Base-by-base conservation (phyloP, 306 rosid genomes). In the Cicer judaicum region DNA sequence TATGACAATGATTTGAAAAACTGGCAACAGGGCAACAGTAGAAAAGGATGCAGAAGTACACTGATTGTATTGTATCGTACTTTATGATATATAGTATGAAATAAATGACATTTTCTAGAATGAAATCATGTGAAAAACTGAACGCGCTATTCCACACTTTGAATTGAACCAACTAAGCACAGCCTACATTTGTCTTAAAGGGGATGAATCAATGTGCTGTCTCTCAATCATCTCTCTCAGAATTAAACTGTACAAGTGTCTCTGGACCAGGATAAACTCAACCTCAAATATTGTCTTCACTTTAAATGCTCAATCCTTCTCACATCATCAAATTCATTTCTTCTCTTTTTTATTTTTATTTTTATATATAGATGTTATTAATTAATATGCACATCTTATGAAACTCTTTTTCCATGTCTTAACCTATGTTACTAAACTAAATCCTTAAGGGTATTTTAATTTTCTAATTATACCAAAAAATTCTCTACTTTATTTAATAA, bases 201-300 rank as follows among this genome's bases (percentile, higher is more conserved):
- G 91, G 90, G 92, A 87, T 87, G 91, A 75, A 89, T 76, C 89
- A 61, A 12, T 89, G 86, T 64, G 87, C 91, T 83, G 89, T 74
- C 86, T 79, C 40, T 48, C 78, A 47, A 21, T 87, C 69, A 1
- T 2, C 1, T n/a, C n/a, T n/a, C n/a, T n/a, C 29, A 24, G 3
- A 2, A 21, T 21, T 21, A 21, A 29, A 29, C 34, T 29, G 34
- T 29, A 29, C 4, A 29, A 29, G 5, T 29, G 34, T 29, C 34
- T 29, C 34, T 29, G 34, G 34, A 29, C 34, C 34, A 29, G 34
- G 34, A 29, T 2, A 29, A 13, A 75, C 52, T 41, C 40, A 81
- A 71, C 81, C 73, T 40, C 70, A 40, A 71, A 52, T 14, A 1
- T 49, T 57, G 66, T 67, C 53, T 56, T 71, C 74, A 34, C 54